A percentile compares a stretch with the other conserved stretches of the same genome.
Evolutionary conservation across 805 yeast species (phyloP).

Genomic region (Metschnikowia cerradonensis): DNA sequence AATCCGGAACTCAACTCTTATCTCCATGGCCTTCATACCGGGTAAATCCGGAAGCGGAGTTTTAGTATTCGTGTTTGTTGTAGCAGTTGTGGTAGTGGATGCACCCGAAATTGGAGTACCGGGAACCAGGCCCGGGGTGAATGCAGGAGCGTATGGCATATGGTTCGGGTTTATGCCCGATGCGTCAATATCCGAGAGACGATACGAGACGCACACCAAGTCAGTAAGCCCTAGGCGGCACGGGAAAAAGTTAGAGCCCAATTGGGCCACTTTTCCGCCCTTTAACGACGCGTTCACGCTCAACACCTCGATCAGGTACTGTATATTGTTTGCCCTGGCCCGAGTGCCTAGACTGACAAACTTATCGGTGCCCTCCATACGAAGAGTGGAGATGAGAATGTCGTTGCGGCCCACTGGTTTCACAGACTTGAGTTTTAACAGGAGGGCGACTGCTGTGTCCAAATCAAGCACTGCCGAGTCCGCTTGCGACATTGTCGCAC

Average conservation of each 20-base stretch:
- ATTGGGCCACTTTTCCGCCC: conserved; percentile 16
- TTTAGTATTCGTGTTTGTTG: background rate
- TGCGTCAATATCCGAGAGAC: conserved; percentile 23
- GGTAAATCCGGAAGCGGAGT: conserved; percentile 14
- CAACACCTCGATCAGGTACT: background rate
- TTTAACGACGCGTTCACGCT: background rate
- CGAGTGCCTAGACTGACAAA: conserved; percentile 19
- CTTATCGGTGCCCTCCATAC: conserved; percentile 44
- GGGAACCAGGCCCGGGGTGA: background rate
- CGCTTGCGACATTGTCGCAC: background rate
- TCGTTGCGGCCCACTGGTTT: conserved; percentile 47
- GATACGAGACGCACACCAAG: conserved; percentile 11
- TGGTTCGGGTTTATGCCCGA: background rate
- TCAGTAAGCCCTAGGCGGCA: conserved; percentile 8
- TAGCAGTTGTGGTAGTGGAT: background rate
- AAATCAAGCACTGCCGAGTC: conserved; percentile 9
- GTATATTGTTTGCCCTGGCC: background rate
- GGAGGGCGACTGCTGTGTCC: conserved; percentile 37
- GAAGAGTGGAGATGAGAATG: conserved; percentile 44
- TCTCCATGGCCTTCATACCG: conserved; percentile 24
- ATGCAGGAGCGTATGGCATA: background rate
- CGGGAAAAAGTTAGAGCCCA: conserved; percentile 13
- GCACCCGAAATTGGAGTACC: background rate
- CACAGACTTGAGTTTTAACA: conserved; percentile 44
- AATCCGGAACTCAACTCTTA: conserved; percentile 26